Evolutionary conservation across 2,329 filamentous ascomycete genomes (phyloP).

Genomic region (Ophiocordyceps australis): DNA sequence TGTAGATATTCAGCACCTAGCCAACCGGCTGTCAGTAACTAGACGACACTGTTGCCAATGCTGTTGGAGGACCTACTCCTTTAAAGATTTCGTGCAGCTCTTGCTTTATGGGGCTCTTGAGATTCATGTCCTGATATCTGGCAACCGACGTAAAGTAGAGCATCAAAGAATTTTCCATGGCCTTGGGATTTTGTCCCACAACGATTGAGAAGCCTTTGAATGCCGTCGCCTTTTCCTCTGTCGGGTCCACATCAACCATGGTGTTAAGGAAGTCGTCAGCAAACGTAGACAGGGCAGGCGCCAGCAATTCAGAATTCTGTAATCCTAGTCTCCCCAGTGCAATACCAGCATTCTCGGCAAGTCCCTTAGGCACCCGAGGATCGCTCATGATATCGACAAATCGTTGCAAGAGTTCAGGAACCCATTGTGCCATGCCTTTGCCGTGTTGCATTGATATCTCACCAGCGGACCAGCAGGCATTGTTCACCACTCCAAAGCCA

Average conservation of each 20-base stretch:
- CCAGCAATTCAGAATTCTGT: conserved; percentile 56
- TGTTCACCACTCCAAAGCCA: conserved; percentile 87
- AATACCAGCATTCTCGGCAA: conserved; percentile 88
- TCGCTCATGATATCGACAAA: conserved; percentile 73
- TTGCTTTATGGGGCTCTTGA: conserved; percentile 41
- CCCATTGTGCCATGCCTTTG: conserved; percentile 57
- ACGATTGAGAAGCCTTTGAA: conserved; percentile 80
- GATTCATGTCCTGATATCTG: conserved; percentile 47
- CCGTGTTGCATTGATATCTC: conserved; percentile 75
- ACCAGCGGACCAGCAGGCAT: conserved; percentile 91
- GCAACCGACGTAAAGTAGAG: conserved; percentile 77
- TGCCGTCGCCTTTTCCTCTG: conserved; percentile 86
- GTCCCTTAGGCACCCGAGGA: conserved; percentile 65
- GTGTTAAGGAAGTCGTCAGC: conserved; percentile 65
- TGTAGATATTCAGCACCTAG: conserved; percentile 36
- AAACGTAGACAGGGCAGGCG: conserved; percentile 62
- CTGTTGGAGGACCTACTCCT: conserved; percentile 34
- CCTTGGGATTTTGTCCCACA: conserved; percentile 72
- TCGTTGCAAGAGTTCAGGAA: conserved; percentile 58
- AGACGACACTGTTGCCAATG: background rate
- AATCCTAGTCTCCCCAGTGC: conserved; percentile 77
- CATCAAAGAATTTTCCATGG: conserved; percentile 72
- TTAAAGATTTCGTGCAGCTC: conserved; percentile 58
- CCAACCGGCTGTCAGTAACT: no score
- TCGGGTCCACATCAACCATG: conserved; percentile 72